phyloP scores from a whole-genome alignment of 352 stramenopile species.

The Phytopythium sindhum region DNA sequence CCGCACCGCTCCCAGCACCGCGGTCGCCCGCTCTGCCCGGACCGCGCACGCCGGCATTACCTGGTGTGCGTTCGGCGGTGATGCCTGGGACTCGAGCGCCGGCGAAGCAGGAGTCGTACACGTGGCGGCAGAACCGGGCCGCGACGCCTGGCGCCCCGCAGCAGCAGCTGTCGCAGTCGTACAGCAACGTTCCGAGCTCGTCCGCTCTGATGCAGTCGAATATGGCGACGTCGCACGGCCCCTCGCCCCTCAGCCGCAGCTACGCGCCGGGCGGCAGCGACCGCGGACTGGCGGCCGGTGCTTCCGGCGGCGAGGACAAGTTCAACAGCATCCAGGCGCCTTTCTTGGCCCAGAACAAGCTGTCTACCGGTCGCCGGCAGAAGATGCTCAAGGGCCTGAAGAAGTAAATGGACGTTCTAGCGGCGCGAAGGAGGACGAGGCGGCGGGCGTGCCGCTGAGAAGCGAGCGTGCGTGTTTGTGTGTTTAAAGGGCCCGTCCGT shows the following conservation, averaged over 20 bases:
- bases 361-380: slow-evolving; percentile 78
- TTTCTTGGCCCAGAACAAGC: slow-evolving; percentile 84
- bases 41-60: slow-evolving; percentile 9
- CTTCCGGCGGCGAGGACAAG: slow-evolving; percentile 69
- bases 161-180: slow-evolving; percentile 32
- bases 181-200: slow-evolving; percentile 24
- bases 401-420: slow-evolving; percentile 76
- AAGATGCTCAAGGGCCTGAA: slow-evolving; percentile 89
- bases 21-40: slow-evolving; percentile 17
- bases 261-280: slow-evolving; percentile 37
- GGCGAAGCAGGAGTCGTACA: slow-evolving; percentile 56
- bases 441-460: neutral
- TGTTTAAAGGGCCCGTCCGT: neutral
- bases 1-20: slow-evolving; percentile 12
- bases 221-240: slow-evolving; percentile 20
- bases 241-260: slow-evolving; percentile 68
- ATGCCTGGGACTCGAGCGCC: slow-evolving; percentile 24
- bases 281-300: slow-evolving; percentile 25
- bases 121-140: slow-evolving; percentile 56
- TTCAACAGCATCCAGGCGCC: slow-evolving; percentile 85
- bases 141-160: slow-evolving; percentile 22
- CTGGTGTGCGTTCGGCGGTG: slow-evolving; percentile 3
- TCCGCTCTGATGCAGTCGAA: slow-evolving; percentile 23
- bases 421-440: neutral
- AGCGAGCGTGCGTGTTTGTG: neutral